Evolutionary conservation across 495 filamentous ascomycete species (phyloP), one percentile per base, ranked within the genome.

Genomic region (Penicillium coprophilum): DNA sequence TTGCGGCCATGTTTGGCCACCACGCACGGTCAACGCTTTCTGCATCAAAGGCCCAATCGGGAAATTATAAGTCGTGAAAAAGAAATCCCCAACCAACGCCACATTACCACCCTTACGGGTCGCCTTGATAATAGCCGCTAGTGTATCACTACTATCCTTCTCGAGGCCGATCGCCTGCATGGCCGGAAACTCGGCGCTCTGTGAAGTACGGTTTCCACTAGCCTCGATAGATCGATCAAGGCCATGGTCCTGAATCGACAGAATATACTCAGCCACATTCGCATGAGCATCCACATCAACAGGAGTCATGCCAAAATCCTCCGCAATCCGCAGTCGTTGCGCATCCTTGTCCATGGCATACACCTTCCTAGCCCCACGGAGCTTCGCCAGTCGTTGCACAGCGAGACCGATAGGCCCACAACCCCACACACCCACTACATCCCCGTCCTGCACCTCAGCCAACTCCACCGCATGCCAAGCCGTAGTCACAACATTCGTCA

Each of bases 381-480:
- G 45, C 24, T 54, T 57, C 27, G 61, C 61, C 30, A 71, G 60
- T 21, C 59, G 59, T 34, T 65, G 64, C 12, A 64, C 58, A 1
- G 61, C 65, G 6, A 68, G 48, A 0, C 67, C 69, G 11, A 72
- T 56, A 6, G 73, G 70, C 11, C 71, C 74, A 51, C 64, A 71
- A 10, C 76, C 77, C 64, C 74, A 79, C 6, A 80, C 68, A n/a
- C 67, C 76, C 17, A 80, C 68, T 8, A 64, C 52, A 53, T 78
- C 74, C 9, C 74, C 75, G 5, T 62, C 20, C 11, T 62, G 36
- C 12, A 76, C 71, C 13, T 70, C 69, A 0, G 74, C 60, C 36
- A 60, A 54, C 23, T 75, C 68, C 62, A 69, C 27, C 41, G 53
- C 71, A 50, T 66, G 55, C 73, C 73, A 77, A 3, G 68, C 73